Conservation (phyloP, 2,329 filamentous ascomycete genomes). For the Penicillium sclerotiorum region DNA sequence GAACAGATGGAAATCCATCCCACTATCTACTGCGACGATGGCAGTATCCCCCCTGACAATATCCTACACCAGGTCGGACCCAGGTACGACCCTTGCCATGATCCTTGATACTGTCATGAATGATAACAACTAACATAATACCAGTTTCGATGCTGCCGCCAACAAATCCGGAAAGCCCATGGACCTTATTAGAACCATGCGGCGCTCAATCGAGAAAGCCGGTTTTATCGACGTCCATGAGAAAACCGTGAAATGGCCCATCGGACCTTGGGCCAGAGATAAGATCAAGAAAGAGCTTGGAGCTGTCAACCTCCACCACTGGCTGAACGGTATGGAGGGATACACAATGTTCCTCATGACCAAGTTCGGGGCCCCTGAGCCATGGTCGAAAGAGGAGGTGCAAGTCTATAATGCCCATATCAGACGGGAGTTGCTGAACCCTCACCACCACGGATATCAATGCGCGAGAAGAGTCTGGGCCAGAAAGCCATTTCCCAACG, state of each 20-base stretch:
- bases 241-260: conserved; percentile 1
- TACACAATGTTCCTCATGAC: conserved; percentile 6
- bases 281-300: conserved; percentile 3
- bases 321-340: conserved; percentile 6
- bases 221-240: conserved; percentile 2
- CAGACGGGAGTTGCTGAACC: not conserved
- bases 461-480: conserved; percentile 4
- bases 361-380: conserved; percentile 1
- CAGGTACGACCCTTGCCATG: not conserved
- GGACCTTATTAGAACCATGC: conserved; percentile 4
- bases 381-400: not conserved
- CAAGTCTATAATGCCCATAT: conserved; percentile 3
- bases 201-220: conserved; percentile 1
- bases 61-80: not conserved
- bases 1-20: conserved; percentile 5
- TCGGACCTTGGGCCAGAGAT: conserved; percentile 1
- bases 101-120: not conserved
- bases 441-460: conserved; percentile 3
- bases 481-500: conserved; percentile 4
- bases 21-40: conserved; percentile 3
- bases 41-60: not conserved
- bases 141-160: not conserved
- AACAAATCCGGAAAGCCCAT: conserved; percentile 1
- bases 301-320: not conserved
- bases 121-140: not conserved